These are phyloP conservation scores for Aspergillus heteromorphus DNA, from an alignment of 495 filamentous ascomycete genomes.

Conservation along the genomic window DNA sequence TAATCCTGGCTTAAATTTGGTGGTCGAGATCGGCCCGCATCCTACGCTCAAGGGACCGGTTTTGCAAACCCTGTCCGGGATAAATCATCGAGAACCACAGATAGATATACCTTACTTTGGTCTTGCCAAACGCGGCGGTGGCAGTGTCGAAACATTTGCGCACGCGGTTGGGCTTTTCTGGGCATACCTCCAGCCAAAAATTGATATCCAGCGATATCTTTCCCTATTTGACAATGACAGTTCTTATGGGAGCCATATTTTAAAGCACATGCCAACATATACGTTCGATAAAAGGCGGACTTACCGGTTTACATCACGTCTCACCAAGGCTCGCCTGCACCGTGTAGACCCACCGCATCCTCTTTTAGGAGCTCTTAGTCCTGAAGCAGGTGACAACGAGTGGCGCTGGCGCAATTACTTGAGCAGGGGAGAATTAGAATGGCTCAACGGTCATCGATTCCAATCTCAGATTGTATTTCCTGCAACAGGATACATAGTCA, in stretches of 20 bases:
- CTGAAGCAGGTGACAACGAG: conserved; percentile 1
- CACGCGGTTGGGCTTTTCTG: conserved; percentile 43
- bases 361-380: neutral
- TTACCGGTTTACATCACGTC: neutral
- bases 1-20: conserved; percentile 21
- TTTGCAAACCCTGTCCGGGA: conserved; percentile 17
- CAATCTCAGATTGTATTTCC: conserved; percentile 16
- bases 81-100: conserved; percentile 15
- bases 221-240: neutral
- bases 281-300: neutral
- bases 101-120: conserved; percentile 24
- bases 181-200: conserved; percentile 27
- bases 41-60: conserved; percentile 39
- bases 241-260: neutral
- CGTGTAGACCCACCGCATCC: neutral
- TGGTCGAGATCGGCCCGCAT: conserved; percentile 50
- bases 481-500: conserved; percentile 11
- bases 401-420: conserved; percentile 15
- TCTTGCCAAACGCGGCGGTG: conserved; percentile 20
- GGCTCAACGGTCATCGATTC: conserved; percentile 10
- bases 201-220: conserved; percentile 5
- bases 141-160: conserved; percentile 32
- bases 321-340: neutral
- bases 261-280: neutral
- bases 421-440: conserved; percentile 8